A percentile compares a stretch with the other conserved stretches of the same genome.
Evolutionary conservation across 148 eudicot genomes (phyloP).

Genomic region (Diospyros kaki): DNA sequence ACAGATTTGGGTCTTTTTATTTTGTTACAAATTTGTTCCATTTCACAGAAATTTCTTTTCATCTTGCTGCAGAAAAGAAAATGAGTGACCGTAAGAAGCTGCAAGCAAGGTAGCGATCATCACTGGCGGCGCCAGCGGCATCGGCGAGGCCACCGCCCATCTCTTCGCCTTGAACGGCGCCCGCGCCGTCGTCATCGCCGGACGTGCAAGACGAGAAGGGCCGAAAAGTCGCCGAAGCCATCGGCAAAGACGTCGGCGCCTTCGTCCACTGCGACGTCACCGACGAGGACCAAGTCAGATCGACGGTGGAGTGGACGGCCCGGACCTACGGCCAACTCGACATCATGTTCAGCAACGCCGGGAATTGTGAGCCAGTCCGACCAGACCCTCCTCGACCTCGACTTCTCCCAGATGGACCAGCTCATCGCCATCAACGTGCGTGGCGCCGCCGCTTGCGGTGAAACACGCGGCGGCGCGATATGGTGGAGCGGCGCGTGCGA

Average conservation of each 20-base stretch:
- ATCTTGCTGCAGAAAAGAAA: too few species aligned
- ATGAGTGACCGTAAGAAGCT: too few species aligned
- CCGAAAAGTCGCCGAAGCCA: constrained; percentile 16
- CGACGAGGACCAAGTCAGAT: constrained; percentile 20
- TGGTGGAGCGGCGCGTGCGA: constrained; percentile 18
- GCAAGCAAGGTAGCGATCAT: constrained; percentile 8
- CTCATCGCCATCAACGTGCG: constrained; percentile 14
- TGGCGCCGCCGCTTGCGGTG: constrained; percentile 19
- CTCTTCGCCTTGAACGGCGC: constrained; percentile 15
- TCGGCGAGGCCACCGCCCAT: constrained; percentile 25
- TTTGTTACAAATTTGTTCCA: too few species aligned
- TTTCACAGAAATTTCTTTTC: too few species aligned
- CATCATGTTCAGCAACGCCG: constrained; percentile 33
- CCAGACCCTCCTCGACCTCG: constrained; percentile 20
- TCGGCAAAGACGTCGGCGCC: constrained; percentile 20
- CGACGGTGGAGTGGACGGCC: constrained; percentile 21
- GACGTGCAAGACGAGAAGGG: constrained; percentile 27
- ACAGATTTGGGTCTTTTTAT: too few species aligned
- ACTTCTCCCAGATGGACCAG: constrained; percentile 12
- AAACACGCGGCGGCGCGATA: constrained; percentile 25
- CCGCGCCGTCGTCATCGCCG: constrained; percentile 21
- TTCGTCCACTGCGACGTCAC: constrained; percentile 26
- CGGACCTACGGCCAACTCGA: constrained; percentile 22
- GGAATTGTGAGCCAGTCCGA: constrained; percentile 7
- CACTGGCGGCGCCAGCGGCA: constrained; percentile 26